Conservation (phyloP, 768 basidiomycete genomes). For the Pluteus cervinus region DNA sequence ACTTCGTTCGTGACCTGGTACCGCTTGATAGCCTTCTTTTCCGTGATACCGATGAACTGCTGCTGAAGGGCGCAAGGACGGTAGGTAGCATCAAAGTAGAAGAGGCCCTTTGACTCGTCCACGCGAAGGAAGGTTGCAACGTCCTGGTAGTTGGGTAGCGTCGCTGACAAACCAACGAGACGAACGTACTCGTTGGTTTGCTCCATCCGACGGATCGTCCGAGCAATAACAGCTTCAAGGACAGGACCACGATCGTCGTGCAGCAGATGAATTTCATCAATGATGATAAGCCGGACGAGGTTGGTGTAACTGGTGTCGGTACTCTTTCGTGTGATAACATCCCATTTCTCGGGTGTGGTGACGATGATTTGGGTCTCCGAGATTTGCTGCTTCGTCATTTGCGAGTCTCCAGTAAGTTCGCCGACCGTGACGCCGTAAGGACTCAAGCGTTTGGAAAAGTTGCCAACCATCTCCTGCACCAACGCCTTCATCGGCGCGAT, state of each 20-base stretch:
- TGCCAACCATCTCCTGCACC: constrained; percentile 98
- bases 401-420: constrained; percentile 94
- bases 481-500: constrained; percentile 99
- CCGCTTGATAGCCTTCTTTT: constrained; percentile 99
- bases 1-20: constrained; percentile 99
- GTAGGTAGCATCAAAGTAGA: constrained; percentile 95
- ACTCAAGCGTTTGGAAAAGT: constrained; percentile 75
- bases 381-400: constrained; percentile 98
- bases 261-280: constrained; percentile 96
- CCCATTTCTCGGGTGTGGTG: constrained; percentile 99
- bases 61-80: constrained; percentile 94
- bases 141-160: constrained; percentile 97
- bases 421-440: constrained; percentile 76
- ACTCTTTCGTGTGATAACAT: constrained; percentile 97
- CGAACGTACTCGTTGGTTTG: constrained; percentile 91
- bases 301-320: constrained; percentile 97
- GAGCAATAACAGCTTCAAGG: constrained; percentile 82
- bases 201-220: constrained; percentile 91
- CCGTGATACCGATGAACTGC: constrained; percentile 95
- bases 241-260: constrained; percentile 99
- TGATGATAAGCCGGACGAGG: constrained; percentile 91
- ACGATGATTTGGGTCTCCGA: constrained; percentile 97
- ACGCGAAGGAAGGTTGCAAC: constrained; percentile 97
- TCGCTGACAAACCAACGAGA: constrained; percentile 92
- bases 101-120: constrained; percentile 85